phyloP scores from a whole-genome alignment of 768 basidiomycete genomes.

The Tulasnella sp. region DNA sequence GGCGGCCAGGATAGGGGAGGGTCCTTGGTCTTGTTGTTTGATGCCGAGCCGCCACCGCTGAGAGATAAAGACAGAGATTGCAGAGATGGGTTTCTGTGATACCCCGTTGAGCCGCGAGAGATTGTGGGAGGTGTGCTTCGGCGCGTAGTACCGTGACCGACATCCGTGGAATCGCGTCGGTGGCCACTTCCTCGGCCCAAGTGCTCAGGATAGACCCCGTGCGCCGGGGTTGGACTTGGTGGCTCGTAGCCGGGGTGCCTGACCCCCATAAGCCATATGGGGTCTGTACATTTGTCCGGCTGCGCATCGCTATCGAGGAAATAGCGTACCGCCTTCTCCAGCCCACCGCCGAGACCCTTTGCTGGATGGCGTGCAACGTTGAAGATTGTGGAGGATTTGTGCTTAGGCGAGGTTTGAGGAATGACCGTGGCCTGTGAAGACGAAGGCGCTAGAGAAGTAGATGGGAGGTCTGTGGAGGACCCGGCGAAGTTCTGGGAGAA shows the following conservation, averaged over 20 bases:
- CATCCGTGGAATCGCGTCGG: slow-evolving; percentile 49
- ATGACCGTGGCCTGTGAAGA: slow-evolving; percentile 51
- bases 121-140: slow-evolving; percentile 43
- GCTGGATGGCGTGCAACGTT: slow-evolving; percentile 59
- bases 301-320: slow-evolving; percentile 87
- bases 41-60: slow-evolving; percentile 32
- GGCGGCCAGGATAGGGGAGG: slow-evolving; percentile 67
- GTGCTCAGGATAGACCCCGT: slow-evolving; percentile 4
- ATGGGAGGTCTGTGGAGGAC: slow-evolving; percentile 63
- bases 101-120: slow-evolving; percentile 43
- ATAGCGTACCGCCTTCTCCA: slow-evolving; percentile 85
- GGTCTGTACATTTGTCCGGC: slow-evolving; percentile 78
- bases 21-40: slow-evolving; percentile 47
- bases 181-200: slow-evolving; percentile 21
- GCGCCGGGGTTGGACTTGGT: slow-evolving; percentile 34
- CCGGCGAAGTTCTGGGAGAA: slow-evolving; percentile 72
- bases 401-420: slow-evolving; percentile 28
- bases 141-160: slow-evolving; percentile 49
- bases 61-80: slow-evolving; percentile 39
- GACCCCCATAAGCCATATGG: slow-evolving; percentile 90
- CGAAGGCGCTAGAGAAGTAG: slow-evolving; percentile 40
- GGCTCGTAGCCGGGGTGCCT: slow-evolving; percentile 75
- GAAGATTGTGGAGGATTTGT: slow-evolving; percentile 52
- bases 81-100: slow-evolving; percentile 45
- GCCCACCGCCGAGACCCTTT: slow-evolving; percentile 61